Base-by-base conservation (phyloP, 2,329 filamentous ascomycete genomes). In the Exophiala mesophila region DNA sequence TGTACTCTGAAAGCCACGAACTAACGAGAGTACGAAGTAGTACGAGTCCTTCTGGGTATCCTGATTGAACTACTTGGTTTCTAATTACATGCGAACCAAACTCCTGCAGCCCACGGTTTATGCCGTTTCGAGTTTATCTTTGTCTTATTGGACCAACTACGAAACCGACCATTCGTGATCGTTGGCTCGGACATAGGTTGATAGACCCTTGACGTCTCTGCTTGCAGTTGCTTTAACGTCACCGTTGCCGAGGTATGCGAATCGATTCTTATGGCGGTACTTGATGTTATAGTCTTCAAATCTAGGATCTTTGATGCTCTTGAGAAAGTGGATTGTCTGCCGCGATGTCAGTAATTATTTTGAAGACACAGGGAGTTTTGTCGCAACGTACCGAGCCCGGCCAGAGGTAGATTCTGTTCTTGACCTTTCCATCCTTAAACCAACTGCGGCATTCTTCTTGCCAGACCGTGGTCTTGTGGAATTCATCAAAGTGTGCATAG, bases 221-320 rank as follows among this genome's bases (percentile, higher is more conserved):
- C 9, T 43, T 10, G 17, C 23, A 15, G 12, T 15, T 9, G 41
- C 41, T 20, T 70, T 70, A 17, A 71, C 62, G 47, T 70, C 63
- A 21, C 69, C 69, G 58, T 70, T 61, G 13, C 59, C 60, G 17
- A 67, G 52, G 52, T 60, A 67, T 7, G 62, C 63, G 45, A 64
- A 68, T 6, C 60, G 54, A 49, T 67, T 68, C 36, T 55, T 56
- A 47, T 62, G 58, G n/a, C 59, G 57, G 48, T 63, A 63, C 30
- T 54, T 50, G 36, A 63, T 59, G n/a, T 62, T 54, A 50, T 62
- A 63, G 34, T 59, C 48, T 42, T 62, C 58, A 36, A 55, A 63
- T 4, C 60, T 55, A 21, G 63, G 62, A 30, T 61, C 51, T 49
- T 63, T 63, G 50, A 64, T 64, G 7, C 58, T 56, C 48, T 45